Base-by-base conservation (phyloP, 176 grass and related monocot species). In the Tuctoria greenei region DNA sequence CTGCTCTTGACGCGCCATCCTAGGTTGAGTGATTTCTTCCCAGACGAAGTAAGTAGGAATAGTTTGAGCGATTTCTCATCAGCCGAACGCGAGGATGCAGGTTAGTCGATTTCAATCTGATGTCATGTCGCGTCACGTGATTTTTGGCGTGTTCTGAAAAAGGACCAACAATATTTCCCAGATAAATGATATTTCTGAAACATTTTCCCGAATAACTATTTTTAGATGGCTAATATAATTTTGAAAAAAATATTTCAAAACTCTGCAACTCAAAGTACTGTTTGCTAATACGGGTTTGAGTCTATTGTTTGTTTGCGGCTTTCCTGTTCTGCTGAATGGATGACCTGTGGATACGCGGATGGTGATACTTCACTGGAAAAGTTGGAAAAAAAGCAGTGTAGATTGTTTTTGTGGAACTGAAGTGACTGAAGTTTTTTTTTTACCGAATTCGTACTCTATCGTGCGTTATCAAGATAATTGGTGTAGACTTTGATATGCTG, bases 61-160 rank as follows among this genome's bases (percentile, higher is more conserved):
- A 40, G 21, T 25, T 7, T 16, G 13, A 13, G 34, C 14, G 44
- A 52, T 52, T 41, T 31, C 11, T 66, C 3, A 13, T 39, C 11
- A 0, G 4, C 18, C 45, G 62, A 55, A 1, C 35, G n/a, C 21
- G 2, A 10, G 45, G 34, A 7, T 13, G 1, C 6, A 28, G 17
- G 62, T 10, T 25, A 64, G 34, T 64, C 61, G 61, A 40, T 66
- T 37, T 50, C 61, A 18, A 40, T 66, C 75, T 54, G 60, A 51
- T 64, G 14, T 37, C 31, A 16, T 6, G 4, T 13, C 7, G 51
- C 20, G 51, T 54, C 20, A 54, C 51, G 35, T 76, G 12, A 8
- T 24, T 16, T 10, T 28, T n/a, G 41, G 28, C 60, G 43, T 63
- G 58, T 15, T 44, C 45, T 5, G 13, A 1, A 16, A 26, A 52